Conservation (phyloP, 305 asterid genomes). For the Fraxinus baroniana region DNA sequence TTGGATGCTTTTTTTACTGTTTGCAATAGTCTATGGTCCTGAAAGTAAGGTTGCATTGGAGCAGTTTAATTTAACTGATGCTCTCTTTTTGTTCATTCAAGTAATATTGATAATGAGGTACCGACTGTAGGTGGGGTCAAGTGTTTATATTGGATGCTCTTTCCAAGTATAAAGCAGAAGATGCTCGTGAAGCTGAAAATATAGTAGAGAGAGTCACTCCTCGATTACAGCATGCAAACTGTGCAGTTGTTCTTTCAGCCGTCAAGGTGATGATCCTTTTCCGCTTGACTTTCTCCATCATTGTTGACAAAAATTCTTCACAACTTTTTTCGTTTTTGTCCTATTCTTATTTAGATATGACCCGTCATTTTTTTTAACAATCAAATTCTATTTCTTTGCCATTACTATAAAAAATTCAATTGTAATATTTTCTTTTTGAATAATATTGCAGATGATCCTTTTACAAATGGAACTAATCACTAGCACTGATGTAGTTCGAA, state of each 20-base stretch:
- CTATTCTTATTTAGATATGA: slow-evolving; percentile 12
- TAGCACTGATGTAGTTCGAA: slow-evolving; percentile 97
- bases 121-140: slow-evolving; percentile 91
- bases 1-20: not conserved
- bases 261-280: slow-evolving; percentile 67
- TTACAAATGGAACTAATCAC: slow-evolving; percentile 98
- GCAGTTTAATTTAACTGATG: not conserved
- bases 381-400: not conserved
- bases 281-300: slow-evolving; percentile 21
- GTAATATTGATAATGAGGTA: slow-evolving; percentile 20
- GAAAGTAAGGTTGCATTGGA: not conserved
- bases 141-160: slow-evolving; percentile 98
- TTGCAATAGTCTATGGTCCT: not conserved
- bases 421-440: slow-evolving; percentile 19
- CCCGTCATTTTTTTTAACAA: slow-evolving; percentile 3
- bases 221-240: slow-evolving; percentile 96
- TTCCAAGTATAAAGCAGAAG: slow-evolving; percentile 91
- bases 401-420: not conserved
- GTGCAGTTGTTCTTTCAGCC: slow-evolving; percentile 99
- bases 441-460: slow-evolving; percentile 87
- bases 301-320: not conserved
- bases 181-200: slow-evolving; percentile 99
- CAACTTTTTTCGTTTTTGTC: slow-evolving; percentile 8
- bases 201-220: slow-evolving; percentile 98
- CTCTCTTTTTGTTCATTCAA: slow-evolving; percentile 24